phyloP scores from a whole-genome alignment of 2,329 filamentous ascomycete genomes.

The Coleophoma crateriformis region DNA sequence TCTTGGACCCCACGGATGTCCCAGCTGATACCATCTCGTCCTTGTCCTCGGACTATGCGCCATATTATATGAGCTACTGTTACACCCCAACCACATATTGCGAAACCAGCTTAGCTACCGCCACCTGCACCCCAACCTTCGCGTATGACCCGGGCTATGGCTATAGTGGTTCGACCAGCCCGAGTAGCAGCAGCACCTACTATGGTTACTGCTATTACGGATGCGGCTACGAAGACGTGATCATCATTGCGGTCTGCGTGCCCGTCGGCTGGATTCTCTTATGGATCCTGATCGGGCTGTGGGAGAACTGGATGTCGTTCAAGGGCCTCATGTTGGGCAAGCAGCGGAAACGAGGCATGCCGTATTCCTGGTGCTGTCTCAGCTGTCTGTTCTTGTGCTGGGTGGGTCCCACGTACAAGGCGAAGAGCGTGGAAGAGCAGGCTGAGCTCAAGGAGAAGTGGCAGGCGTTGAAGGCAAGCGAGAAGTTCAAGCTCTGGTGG shows the following conservation, averaged over 20 bases:
- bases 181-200: neutral
- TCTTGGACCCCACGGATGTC: slow-evolving; percentile 11
- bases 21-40: slow-evolving; percentile 4
- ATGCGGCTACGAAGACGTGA: neutral
- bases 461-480: slow-evolving; percentile 8
- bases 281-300: slow-evolving; percentile 11
- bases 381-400: slow-evolving; percentile 11
- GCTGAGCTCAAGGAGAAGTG: slow-evolving; percentile 8
- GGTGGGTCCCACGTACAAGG: slow-evolving; percentile 14
- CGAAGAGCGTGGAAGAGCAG: slow-evolving; percentile 15
- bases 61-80: slow-evolving; percentile 8
- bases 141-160: neutral
- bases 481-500: slow-evolving; percentile 14
- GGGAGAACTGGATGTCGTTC: slow-evolving; percentile 14
- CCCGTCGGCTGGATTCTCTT: slow-evolving; percentile 12
- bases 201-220: slow-evolving; percentile 3
- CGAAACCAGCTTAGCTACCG: neutral
- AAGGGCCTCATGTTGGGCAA: slow-evolving; percentile 15
- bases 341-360: slow-evolving; percentile 12
- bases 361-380: slow-evolving; percentile 17
- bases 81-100: slow-evolving; percentile 11
- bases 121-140: slow-evolving; percentile 6
- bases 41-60: slow-evolving; percentile 5
- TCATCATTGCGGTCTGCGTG: slow-evolving; percentile 9
- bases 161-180: neutral